Evolutionary conservation across 176 grass and related monocot species (phyloP).

Genomic region (Oryza nivara): DNA sequence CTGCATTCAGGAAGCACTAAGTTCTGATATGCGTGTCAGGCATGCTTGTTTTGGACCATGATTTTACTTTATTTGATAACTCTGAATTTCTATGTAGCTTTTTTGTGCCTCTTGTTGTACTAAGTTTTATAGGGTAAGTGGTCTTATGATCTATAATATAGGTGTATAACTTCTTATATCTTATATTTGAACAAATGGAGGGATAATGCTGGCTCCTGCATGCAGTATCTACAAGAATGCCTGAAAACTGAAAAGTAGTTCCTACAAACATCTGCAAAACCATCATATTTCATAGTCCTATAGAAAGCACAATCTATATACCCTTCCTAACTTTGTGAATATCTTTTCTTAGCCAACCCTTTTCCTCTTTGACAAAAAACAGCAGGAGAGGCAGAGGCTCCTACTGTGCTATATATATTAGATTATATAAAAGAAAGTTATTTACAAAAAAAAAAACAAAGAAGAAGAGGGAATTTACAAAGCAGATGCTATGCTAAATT

Average conservation of each 20-base stretch:
- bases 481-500: too few species aligned
- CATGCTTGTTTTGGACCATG: neutral
- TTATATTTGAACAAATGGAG: neutral
- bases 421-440: too few species aligned
- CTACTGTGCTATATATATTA: too few species aligned
- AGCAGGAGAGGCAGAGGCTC: too few species aligned
- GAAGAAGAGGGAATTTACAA: too few species aligned
- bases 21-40: neutral
- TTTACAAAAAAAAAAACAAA: too few species aligned
- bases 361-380: too few species aligned
- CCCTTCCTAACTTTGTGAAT: neutral
- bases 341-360: neutral
- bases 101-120: neutral
- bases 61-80: neutral
- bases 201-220: neutral
- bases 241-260: neutral
- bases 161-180: neutral
- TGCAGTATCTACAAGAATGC: neutral
- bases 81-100: neutral
- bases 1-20: neutral
- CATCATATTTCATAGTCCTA: neutral
- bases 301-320: neutral
- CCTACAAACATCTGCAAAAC: neutral
- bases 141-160: neutral
- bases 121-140: neutral